Conservation (phyloP, 2,329 filamentous ascomycete genomes). For the Pseudocercospora vitis region DNA sequence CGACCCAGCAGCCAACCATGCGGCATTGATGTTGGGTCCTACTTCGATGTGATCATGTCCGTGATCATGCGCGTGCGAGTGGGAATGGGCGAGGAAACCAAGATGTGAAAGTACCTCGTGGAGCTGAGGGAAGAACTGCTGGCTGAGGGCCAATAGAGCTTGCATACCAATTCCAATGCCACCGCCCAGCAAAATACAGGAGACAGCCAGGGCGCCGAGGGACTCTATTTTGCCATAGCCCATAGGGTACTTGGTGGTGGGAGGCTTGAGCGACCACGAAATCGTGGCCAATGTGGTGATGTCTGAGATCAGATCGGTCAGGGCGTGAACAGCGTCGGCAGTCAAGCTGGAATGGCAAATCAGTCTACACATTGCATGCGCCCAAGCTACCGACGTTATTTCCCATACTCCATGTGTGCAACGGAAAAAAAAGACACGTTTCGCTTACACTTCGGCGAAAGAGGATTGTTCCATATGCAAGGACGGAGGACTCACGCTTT, state of each 20-base stretch:
- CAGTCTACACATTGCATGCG: not conserved
- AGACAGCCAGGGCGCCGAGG: slow-evolving; percentile 88
- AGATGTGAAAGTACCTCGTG: slow-evolving; percentile 45
- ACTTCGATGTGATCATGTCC: slow-evolving; percentile 50
- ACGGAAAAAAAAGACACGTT: not conserved
- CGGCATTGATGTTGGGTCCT: slow-evolving; percentile 85
- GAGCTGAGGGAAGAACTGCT: slow-evolving; percentile 51
- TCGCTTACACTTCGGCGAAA: not conserved
- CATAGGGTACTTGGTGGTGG: slow-evolving; percentile 78
- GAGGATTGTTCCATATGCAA: not conserved
- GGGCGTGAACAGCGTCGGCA: slow-evolving; percentile 90
- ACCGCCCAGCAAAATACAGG: slow-evolving; percentile 82
- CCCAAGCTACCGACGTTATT: too few species aligned
- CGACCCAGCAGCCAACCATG: slow-evolving; percentile 87
- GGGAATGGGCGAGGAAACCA: slow-evolving; percentile 53
- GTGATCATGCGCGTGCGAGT: slow-evolving; percentile 58
- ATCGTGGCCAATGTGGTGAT: slow-evolving; percentile 92
- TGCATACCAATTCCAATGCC: slow-evolving; percentile 84
- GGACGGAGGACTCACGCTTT: slow-evolving; percentile 57
- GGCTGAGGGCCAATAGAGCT: slow-evolving; percentile 59
- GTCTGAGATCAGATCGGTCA: slow-evolving; percentile 93
- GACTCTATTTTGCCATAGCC: slow-evolving; percentile 99
- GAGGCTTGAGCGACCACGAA: slow-evolving; percentile 84
- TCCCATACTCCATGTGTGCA: too few species aligned
- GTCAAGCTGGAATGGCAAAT: slow-evolving; percentile 23